A percentile compares a stretch with the other conserved stretches of the same genome.
These are phyloP conservation scores for Collybia sordida DNA, from an alignment of 768 basidiomycete species.

Conservation along the genomic window DNA sequence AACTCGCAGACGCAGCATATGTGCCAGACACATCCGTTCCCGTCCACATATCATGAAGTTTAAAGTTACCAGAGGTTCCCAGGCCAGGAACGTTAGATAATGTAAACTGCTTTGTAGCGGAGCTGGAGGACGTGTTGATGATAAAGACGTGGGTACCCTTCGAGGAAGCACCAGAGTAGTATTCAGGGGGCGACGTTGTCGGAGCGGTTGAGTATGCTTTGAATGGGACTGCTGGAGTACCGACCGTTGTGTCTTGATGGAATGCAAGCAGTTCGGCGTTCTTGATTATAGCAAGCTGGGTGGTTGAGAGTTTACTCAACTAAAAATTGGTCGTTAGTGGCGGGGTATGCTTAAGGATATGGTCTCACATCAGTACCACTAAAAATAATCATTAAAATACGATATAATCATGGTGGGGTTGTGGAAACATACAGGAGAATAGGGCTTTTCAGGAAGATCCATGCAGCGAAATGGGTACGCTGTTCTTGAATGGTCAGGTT, in stretches of 20 bases:
- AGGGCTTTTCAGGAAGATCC: conserved; percentile 58
- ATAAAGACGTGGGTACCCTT: conserved; percentile 56
- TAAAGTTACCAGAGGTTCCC: conserved; percentile 31
- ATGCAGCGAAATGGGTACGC: conserved; percentile 56
- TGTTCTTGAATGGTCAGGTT: conserved; percentile 46
- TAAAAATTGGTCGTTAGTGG: conserved; percentile 12
- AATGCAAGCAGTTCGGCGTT: conserved; percentile 55
- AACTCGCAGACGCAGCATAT: conserved; percentile 31
- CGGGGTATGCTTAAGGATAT: neutral
- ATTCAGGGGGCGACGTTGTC: conserved; percentile 48
- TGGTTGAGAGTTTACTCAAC: conserved; percentile 37
- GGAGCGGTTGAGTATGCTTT: conserved; percentile 34
- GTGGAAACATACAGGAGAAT: conserved; percentile 39
- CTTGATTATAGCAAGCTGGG: conserved; percentile 48
- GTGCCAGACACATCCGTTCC: conserved; percentile 40
- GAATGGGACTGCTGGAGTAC: conserved; percentile 50
- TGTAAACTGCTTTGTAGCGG: conserved; percentile 43
- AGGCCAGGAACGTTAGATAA: conserved; percentile 49
- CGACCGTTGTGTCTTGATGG: conserved; percentile 47
- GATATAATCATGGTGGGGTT: neutral
- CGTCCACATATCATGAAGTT: conserved; percentile 58
- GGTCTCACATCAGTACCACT: conserved; percentile 40
- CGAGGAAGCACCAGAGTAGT: conserved; percentile 47
- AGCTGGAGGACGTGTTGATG: conserved; percentile 42
- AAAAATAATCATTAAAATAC: neutral